phyloP scores from a whole-genome alignment of 495 filamentous ascomycete genomes.

The Trichoderma virens region DNA sequence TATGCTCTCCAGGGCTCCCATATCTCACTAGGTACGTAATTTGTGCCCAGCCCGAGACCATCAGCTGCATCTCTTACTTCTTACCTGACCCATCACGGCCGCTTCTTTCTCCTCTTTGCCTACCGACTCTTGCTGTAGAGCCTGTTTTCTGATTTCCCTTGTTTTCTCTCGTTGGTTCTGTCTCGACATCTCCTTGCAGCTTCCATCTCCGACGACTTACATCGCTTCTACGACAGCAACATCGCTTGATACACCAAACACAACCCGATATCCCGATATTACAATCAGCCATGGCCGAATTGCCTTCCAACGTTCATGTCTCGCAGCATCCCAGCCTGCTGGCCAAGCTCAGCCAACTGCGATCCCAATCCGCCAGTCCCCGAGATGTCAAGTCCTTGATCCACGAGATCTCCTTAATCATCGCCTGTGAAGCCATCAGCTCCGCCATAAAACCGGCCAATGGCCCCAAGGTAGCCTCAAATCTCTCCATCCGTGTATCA shows the following conservation, averaged over 20 bases:
- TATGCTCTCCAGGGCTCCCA: background rate
- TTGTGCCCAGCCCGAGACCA: background rate
- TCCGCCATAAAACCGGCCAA: conserved; percentile 43
- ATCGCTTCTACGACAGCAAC: background rate
- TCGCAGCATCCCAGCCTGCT: conserved; percentile 79
- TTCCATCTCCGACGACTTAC: conserved; percentile 11
- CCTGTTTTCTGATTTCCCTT: background rate
- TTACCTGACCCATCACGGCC: background rate
- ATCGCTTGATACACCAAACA: background rate
- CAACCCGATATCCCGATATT: background rate
- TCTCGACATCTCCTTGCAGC: background rate
- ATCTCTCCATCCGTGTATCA: background rate
- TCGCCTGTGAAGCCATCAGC: conserved; percentile 77
- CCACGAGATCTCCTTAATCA: conserved; percentile 75
- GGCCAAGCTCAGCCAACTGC: conserved; percentile 84
- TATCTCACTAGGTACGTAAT: background rate
- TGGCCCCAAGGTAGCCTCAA: conserved; percentile 35
- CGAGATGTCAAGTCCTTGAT: conserved; percentile 74
- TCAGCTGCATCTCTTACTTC: too few relatives aligned
- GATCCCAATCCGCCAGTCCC: conserved; percentile 59
- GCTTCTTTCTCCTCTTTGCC: background rate
- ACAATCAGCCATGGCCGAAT: conserved; percentile 19
- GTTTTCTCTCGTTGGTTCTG: background rate
- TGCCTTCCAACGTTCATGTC: conserved; percentile 69
- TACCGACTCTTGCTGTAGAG: background rate